Conservation (phyloP, 208 protist species). For the Crithidia thermophila region DNA sequence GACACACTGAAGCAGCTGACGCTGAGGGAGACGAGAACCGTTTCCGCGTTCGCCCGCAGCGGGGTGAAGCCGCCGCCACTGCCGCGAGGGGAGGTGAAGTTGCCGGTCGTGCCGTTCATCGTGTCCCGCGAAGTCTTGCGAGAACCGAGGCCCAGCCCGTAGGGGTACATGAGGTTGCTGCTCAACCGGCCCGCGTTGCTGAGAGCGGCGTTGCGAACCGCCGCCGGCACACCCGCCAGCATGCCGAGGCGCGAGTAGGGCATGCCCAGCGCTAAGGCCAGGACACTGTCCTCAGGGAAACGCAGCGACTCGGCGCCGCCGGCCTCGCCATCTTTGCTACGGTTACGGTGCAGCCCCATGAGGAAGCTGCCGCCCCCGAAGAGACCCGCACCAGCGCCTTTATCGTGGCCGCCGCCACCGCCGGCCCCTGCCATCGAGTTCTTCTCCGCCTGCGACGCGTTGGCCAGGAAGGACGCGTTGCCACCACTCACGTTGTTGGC, state of each 20-base stretch:
- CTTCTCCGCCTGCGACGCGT: background rate
- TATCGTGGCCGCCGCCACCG: background rate
- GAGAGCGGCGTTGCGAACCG: conserved; percentile 7
- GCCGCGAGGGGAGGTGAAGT: background rate
- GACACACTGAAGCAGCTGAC: conserved; percentile 74
- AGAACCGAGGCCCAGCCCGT: background rate
- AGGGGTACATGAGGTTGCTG: background rate
- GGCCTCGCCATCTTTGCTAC: background rate
- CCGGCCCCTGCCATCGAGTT: background rate
- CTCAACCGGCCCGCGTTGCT: conserved; percentile 1
- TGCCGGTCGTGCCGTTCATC: background rate
- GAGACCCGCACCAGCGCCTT: background rate
- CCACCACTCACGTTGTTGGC: background rate
- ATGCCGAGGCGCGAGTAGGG: conserved; percentile 23
- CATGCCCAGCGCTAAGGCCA: conserved; percentile 37
- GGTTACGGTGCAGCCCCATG: conserved; percentile 7
- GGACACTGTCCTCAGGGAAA: conserved; percentile 49
- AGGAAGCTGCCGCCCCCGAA: background rate
- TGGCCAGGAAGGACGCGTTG: conserved; percentile 14
- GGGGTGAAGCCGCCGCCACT: background rate
- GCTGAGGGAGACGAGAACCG: conserved; percentile 33
- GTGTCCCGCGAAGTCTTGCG: conserved; percentile 8
- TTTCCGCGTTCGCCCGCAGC: conserved; percentile 1
- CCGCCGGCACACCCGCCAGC: conserved; percentile 12
- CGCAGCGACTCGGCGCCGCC: background rate